A percentile compares a stretch with the other conserved stretches of the same genome.
Conservation (phyloP, 352 stramenopile species). For the Phytopythium delawarense region DNA sequence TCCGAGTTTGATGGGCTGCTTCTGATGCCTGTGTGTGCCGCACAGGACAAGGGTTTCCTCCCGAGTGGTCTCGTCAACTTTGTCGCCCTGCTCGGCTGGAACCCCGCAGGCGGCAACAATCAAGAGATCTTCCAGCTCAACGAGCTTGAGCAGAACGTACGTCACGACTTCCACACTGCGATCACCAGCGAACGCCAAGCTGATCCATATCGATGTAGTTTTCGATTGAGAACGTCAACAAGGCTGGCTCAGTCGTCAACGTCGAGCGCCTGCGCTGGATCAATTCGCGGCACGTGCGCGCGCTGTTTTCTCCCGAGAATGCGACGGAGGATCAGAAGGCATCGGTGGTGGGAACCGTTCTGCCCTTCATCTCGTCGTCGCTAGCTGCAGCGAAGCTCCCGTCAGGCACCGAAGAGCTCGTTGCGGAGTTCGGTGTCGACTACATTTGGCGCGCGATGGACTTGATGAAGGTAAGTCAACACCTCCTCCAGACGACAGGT, state of each 20-base stretch:
- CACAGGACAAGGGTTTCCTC: conserved; percentile 92
- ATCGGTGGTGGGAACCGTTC: conserved; percentile 49
- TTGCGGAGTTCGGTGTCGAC: conserved; percentile 51
- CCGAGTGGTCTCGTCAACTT: conserved; percentile 98
- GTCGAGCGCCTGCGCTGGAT: conserved; percentile 85
- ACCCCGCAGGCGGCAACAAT: conserved; percentile 92
- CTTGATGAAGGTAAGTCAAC: conserved; percentile 65
- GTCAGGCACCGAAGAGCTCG: conserved; percentile 23
- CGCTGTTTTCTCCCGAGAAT: conserved; percentile 57
- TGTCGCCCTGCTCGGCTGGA: conserved; percentile 97
- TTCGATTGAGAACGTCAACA: conserved; percentile 85
- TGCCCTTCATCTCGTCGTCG: conserved; percentile 55
- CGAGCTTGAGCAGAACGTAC: conserved; percentile 80
- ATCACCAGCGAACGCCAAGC: neutral
- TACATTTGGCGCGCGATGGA: conserved; percentile 77
- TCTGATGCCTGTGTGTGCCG: neutral
- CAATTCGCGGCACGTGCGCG: conserved; percentile 83
- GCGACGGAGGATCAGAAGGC: conserved; percentile 34
- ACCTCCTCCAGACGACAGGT: too few relatives aligned
- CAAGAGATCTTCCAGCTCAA: conserved; percentile 96
- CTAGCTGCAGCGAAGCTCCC: conserved; percentile 30
- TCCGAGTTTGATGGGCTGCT: neutral
- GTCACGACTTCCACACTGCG: neutral
- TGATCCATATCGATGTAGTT: conserved; percentile 31
- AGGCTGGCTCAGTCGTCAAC: conserved; percentile 86